These are phyloP conservation scores for Phytophthora sansomeana DNA, from an alignment of 352 stramenopile genomes.

Conservation along the genomic window DNA sequence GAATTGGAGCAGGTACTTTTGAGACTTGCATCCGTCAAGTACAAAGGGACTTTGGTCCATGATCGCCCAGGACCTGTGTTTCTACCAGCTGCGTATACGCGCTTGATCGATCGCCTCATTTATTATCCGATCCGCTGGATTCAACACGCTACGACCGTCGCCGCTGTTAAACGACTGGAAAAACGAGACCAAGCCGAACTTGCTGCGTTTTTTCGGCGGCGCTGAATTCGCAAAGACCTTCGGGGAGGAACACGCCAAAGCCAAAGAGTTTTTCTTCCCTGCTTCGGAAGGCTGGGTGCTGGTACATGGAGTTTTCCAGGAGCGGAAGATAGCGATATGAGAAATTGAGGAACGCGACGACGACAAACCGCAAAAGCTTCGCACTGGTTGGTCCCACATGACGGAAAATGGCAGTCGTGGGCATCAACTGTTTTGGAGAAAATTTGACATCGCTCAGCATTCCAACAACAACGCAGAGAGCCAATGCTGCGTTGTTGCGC, in stretches of 20 bases:
- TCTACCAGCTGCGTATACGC: conserved; percentile 64
- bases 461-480: too few relatives aligned
- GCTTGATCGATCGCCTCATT: conserved; percentile 68
- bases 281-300: conserved; percentile 75
- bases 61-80: conserved; percentile 24
- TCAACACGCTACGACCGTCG: conserved; percentile 56
- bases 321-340: conserved; percentile 45
- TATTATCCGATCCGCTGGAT: conserved; percentile 71
- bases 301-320: conserved; percentile 79
- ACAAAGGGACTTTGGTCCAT: conserved; percentile 46
- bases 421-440: too few relatives aligned
- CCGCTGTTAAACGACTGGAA: conserved; percentile 57
- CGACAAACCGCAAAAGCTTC: conserved; percentile 26
- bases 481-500: too few relatives aligned
- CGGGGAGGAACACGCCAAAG: conserved; percentile 67
- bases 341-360: conserved; percentile 4
- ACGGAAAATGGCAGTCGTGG: too few relatives aligned
- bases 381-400: conserved; percentile 59
- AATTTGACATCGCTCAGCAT: too few relatives aligned
- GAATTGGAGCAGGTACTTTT: conserved; percentile 66
- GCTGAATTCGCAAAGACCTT: conserved; percentile 77
- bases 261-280: conserved; percentile 58
- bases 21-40: conserved; percentile 55
- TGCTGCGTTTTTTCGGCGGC: conserved; percentile 63
- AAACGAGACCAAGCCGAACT: conserved; percentile 60